Evolutionary conservation across 2,329 filamentous ascomycete species (phyloP), one percentile per base, ranked within the genome.

Genomic region (Hypoxylon sp.): DNA sequence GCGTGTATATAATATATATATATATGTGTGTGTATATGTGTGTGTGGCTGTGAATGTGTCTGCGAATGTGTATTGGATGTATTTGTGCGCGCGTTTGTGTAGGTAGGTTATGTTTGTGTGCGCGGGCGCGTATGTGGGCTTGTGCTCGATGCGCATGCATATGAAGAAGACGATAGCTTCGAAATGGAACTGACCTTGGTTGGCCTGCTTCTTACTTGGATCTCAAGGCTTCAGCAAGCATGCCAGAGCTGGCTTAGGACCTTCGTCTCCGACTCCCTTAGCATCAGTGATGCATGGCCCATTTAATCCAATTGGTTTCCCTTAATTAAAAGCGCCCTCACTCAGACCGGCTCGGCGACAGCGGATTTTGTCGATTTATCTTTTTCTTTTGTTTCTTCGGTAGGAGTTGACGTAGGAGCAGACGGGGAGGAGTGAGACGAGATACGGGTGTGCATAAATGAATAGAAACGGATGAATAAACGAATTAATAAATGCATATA

Each of bases 281-380:
- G 68, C 69, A 74, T 63, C 61, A 63, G 67, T 59, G 65, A 68
- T 74, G 72, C 72, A 70, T 70, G 58, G 64, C 62, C 65, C 62
- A 67, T 70, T 70, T 64, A 65, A 73, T 73, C 70, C 73, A 76
- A 77, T 76, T 76, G 74, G 75, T 55, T 67, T 67, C 11, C 66
- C 63, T 75, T 73, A 72, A 75, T 75, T 72, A 74, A 72, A 73
- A 59, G 65, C 59, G 67, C 69, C 61, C 70, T 72, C 65, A 65
- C 67, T 58, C 71, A 75, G 71, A 75, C 71, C 74, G 72, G 71
- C 68, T 71, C 59, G 69, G 68, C 61, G 69, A 70, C 71, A 54
- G 69, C 67, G 63, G 44, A 68, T 66, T 63, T 68, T 68, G 62
- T 65, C 63, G 59, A 56, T 53, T 70, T 42, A 53, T 67, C 33